Base-by-base conservation (phyloP, 345 rosid genomes). In the Boechera stricta region DNA sequence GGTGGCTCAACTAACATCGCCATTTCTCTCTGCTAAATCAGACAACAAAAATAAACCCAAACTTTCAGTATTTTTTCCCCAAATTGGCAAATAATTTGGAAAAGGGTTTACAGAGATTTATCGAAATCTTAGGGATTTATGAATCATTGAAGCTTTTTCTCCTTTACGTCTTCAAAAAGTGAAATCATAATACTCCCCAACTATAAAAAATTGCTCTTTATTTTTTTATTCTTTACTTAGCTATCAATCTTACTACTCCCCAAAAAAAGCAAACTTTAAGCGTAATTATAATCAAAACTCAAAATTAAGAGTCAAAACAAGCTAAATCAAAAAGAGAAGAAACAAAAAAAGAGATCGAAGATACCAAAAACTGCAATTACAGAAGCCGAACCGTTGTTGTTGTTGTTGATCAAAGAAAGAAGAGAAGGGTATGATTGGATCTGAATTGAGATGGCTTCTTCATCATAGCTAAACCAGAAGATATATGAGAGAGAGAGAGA, bases 1-100 rank as follows among this genome's bases (percentile, higher is more conserved):
- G 97, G 98, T 21, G 98, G 93, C 75, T 90, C 93, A 60, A 90
- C 93, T n/a, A 85, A 82, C 47, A 87, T 87, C 42, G 96, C 97
- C 98, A 94, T 91, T 32, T 60, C 69, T 77, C n/a, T 39, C 68
- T 83, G 60, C 54, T 44, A 64, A 73, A 48, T 48, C 77, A 67
- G 36, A 58, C 42, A 1, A 7, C 9, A n/a, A 16, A 6, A 15
- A 39, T 64, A 65, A 55, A 10, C 6, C 11, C 4, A 49, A 18
- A 51, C 55, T 51, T 51, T 51, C 28, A 49, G 24, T 51, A 18
- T 7, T 51, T 51, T 51, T 51, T 0, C 28, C 6, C 29, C 2
- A 61, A 51, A 67, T 49, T 67, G 66, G 56, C 4, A 16, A 66
- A 31, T 28, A 49, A 36, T 35, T 5, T 65, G 13, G 4, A 51